Conservation (phyloP, 306 rosid genomes). For the Pyrus communis region DNA sequence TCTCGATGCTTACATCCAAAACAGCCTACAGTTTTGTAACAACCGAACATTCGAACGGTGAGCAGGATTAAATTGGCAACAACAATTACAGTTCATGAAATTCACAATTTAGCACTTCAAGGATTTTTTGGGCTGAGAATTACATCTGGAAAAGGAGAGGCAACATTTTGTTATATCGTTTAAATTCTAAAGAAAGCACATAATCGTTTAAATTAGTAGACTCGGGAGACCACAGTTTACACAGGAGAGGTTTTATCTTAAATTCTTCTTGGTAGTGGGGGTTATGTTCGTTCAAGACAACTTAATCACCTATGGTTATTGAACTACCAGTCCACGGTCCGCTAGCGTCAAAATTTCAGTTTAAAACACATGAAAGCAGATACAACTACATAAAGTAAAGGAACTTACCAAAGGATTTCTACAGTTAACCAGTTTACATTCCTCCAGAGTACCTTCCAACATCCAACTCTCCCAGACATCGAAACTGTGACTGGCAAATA, state of each 20-base stretch:
- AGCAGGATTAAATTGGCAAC: not conserved
- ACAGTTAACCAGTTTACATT: constrained; percentile 86
- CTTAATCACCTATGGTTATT: not conserved
- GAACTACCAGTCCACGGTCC: not conserved
- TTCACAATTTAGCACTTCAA: not conserved
- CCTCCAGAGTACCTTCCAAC: constrained; percentile 75
- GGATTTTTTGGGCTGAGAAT: not conserved
- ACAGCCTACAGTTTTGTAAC: constrained; percentile 57
- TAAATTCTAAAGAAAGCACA: not conserved
- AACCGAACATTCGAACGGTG: not conserved
- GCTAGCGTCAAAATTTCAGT: not conserved
- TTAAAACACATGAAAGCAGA: not conserved
- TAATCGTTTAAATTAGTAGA: not conserved
- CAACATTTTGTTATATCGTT: not conserved
- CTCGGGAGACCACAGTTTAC: not conserved
- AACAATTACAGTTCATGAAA: not conserved
- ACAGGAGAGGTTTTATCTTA: not conserved
- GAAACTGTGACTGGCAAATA: constrained; percentile 97
- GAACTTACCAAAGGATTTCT: constrained; percentile 71
- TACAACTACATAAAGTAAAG: not conserved
- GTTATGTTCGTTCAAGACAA: not conserved
- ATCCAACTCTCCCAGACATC: constrained; percentile 98
- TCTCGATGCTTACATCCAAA: constrained; percentile 72
- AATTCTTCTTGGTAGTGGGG: not conserved
- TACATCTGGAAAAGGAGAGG: not conserved